Percentiles rank a stretch among this genome's conserved stretches.
Evolutionary conservation across 192 early-diverging fungal genomes (phyloP).

Genomic region (Haplosporangium gracile): DNA sequence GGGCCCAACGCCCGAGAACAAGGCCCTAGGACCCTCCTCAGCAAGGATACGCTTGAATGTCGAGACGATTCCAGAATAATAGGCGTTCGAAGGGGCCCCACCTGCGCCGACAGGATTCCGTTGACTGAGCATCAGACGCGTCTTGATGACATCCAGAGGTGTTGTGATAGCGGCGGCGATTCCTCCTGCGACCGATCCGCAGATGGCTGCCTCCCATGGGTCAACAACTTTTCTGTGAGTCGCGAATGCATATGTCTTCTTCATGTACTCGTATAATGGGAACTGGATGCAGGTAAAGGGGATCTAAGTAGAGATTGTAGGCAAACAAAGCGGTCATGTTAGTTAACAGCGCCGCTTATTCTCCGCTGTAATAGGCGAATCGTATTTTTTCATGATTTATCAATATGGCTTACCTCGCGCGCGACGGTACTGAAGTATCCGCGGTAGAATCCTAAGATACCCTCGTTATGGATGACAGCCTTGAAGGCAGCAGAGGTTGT

Average conservation of each 20-base stretch:
- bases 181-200: constrained; percentile 91
- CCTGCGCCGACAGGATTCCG: constrained; percentile 42
- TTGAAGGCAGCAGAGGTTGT: constrained; percentile 73
- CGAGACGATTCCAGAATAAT: constrained; percentile 76
- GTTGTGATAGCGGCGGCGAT: constrained; percentile 92
- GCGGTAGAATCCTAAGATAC: constrained; percentile 89
- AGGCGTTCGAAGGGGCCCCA: constrained; percentile 53
- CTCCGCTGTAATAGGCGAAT: too few species aligned
- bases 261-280: constrained; percentile 93
- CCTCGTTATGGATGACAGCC: constrained; percentile 76
- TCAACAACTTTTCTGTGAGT: constrained; percentile 62
- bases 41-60: constrained; percentile 81
- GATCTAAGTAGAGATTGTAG: constrained; percentile 62
- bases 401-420: constrained; percentile 72
- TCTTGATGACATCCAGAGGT: constrained; percentile 97
- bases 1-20: constrained; percentile 94
- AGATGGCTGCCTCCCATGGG: constrained; percentile 88
- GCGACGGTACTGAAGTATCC: constrained; percentile 94
- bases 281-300: constrained; percentile 98
- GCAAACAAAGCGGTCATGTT: neutral
- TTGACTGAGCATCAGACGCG: constrained; percentile 93
- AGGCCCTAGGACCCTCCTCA: constrained; percentile 81
- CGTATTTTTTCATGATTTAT: neutral
- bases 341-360: neutral
- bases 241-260: constrained; percentile 66